Evolutionary conservation across 176 grass and related monocot genomes (phyloP), one percentile per base, ranked within the genome.

Genomic region (Bonia amplexicaulis): DNA sequence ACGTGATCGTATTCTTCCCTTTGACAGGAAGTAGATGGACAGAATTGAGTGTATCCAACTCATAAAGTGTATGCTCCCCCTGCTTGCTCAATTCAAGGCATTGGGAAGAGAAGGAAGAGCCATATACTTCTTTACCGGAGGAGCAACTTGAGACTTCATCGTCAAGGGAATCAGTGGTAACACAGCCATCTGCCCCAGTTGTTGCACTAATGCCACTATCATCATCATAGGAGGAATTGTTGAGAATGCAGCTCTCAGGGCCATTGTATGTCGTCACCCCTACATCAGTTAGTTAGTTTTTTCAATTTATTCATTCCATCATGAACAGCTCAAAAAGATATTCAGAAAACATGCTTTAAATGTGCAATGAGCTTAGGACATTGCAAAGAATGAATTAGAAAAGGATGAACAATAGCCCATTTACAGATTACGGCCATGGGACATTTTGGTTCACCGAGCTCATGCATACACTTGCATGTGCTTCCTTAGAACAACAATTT

Each of bases 61-160:
- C 91, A 76, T 86, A 80, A 82, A 94, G 90, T 9, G 83, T 86
- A 71, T 89, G 80, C 52, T 91, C 92, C 62, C 92, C 90, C 68
- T 93, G 90, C 85, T 93, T 97, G 67, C 74, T 80, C 37, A 74
- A 23, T 1, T 53, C 22, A 75, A 92, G 83, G 82, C 91, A 91
- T 6, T 92, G 91, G 11, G 91, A 95, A 45, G 91, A 90, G 76
- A 93, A 93, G 23, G 92, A 97, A 86, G 92, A 93, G 7, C 85
- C 84, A 12, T 42, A 64, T 45, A 80, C 86, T 79, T 95, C 95
- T 82, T 97, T 97, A 84, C 91, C 95, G 2, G 96, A 97, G 52
- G 87, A 98, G 79, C 91, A 99, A 88, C 90, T 96, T 66, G 96
- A 99, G 35, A 77, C 91, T 79, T 96, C 96, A 71, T 96, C 96